Evolutionary conservation across 768 basidiomycete species (phyloP), one percentile per base, ranked within the genome.

Genomic region (Mycena floridula): DNA sequence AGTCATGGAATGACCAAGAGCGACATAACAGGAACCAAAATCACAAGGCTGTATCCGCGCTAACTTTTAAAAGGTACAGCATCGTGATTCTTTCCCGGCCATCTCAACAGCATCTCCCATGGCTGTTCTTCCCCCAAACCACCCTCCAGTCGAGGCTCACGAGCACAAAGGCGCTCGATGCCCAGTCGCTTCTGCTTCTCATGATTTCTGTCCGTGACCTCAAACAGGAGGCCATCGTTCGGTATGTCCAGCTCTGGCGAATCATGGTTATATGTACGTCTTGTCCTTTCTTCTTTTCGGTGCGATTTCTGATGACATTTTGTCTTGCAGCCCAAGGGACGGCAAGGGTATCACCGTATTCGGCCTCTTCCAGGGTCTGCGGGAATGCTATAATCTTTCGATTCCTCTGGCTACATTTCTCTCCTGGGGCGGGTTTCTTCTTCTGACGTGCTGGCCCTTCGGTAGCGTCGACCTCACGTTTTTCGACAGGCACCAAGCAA

Each of bases 221-320:
- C 49, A 50, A 21, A 18, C 40, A 27, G 44, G 45, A 21, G 72
- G 72, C 42, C 49, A 56, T 37, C 59, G 74, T 32, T 72, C 70
- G 0, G 76, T 76, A 4, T 77, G 75, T 46, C 76, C 76, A 0
- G 76, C 72, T 0, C 54, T 77, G 5, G 74, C 76, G 1, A 77
- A 77, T 50, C 75, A 77, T 27, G 74, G 71, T 5, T 76, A 65
- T 26, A 39, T 77, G 74, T 76, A 44, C 57, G 74, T n/a, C n/a
- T n/a, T n/a, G n/a, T n/a, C n/a, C n/a, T n/a, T n/a, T n/a, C n/a
- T n/a, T n/a, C n/a, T n/a, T n/a, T n/a, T n/a, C n/a, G n/a, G n/a
- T n/a, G n/a, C n/a, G n/a, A n/a, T n/a, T n/a, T n/a, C n/a, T n/a
- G n/a, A n/a, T n/a, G n/a, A 35, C 39, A 7, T 30, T 25, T 46